phyloP scores from a whole-genome alignment of 257 asterid genomes.

The Asclepias syriaca region DNA sequence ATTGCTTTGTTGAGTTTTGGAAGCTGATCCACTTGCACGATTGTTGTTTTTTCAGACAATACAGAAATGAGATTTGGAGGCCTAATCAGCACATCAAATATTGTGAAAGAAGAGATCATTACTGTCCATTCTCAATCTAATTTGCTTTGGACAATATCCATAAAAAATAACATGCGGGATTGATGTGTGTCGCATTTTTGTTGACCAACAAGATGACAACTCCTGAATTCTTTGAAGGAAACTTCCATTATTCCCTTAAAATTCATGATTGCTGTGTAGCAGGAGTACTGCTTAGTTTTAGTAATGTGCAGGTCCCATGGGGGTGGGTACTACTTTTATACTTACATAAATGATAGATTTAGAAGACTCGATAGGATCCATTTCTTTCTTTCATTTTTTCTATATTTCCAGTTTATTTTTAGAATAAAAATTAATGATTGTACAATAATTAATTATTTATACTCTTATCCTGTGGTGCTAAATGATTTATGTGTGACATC shows the following conservation, averaged over 20 bases:
- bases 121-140: slow-evolving; percentile 73
- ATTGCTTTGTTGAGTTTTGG: not conserved
- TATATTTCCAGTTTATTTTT: not conserved
- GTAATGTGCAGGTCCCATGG: not conserved
- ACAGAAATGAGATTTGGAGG: slow-evolving; percentile 87
- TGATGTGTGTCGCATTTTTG: not conserved
- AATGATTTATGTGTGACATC: not conserved
- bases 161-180: slow-evolving; percentile 28
- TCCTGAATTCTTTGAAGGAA: not conserved
- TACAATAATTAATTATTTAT: not conserved
- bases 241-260: not conserved
- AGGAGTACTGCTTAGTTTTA: not conserved
- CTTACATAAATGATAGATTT: not conserved
- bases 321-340: not conserved
- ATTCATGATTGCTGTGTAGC: not conserved
- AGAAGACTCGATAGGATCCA: not conserved
- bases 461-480: not conserved
- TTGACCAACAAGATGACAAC: not conserved
- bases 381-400: not conserved
- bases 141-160: slow-evolving; percentile 90
- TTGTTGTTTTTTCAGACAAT: slow-evolving; percentile 35
- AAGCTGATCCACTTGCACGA: not conserved
- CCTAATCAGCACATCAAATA: slow-evolving; percentile 76
- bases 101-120: slow-evolving; percentile 50
- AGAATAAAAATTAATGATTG: not conserved